Percentiles rank a stretch among this genome's conserved stretches.
Conservation (phyloP, 495 filamentous ascomycete species). For the Daldinia childiae region DNA sequence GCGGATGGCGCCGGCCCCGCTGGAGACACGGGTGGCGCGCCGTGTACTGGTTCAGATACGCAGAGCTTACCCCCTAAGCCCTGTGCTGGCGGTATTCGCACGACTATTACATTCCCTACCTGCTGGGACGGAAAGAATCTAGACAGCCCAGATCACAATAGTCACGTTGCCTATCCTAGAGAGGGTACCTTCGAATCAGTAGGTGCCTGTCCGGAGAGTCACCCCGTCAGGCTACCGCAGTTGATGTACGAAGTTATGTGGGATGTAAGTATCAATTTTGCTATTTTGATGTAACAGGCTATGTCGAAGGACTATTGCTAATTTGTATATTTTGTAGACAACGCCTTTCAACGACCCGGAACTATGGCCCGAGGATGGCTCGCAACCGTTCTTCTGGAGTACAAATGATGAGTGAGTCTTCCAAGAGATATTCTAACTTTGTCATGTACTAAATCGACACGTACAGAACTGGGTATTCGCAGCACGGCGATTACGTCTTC, state of each 20-base stretch:
- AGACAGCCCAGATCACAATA: constrained; percentile 67
- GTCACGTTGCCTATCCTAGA: constrained; percentile 59
- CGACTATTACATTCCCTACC: constrained; percentile 54
- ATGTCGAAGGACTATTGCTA: not conserved
- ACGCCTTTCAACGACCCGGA: constrained; percentile 50
- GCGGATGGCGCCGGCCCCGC: constrained; percentile 31
- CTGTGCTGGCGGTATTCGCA: constrained; percentile 50
- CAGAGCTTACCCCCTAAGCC: constrained; percentile 34
- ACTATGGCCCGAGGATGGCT: constrained; percentile 53
- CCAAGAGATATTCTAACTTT: not conserved
- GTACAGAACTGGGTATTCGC: constrained; percentile 44
- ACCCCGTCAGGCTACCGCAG: constrained; percentile 52
- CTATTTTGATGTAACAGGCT: not conserved
- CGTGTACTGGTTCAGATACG: constrained; percentile 42
- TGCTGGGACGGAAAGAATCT: constrained; percentile 74
- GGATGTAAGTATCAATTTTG: constrained; percentile 43
- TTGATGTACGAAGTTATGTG: constrained; percentile 57
- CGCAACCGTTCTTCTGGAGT: constrained; percentile 57
- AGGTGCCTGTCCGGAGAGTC: constrained; percentile 47
- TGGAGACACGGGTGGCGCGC: constrained; percentile 37
- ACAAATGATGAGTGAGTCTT: constrained; percentile 50
- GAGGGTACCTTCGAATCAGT: constrained; percentile 48
- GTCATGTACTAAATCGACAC: not conserved
- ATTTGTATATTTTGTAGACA: constrained; percentile 38
- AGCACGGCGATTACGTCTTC: constrained; percentile 52